Percentiles rank a stretch among this genome's conserved stretches.
phyloP scores from a whole-genome alignment of 2,329 filamentous ascomycete genomes.

The Cercospora sp. region DNA sequence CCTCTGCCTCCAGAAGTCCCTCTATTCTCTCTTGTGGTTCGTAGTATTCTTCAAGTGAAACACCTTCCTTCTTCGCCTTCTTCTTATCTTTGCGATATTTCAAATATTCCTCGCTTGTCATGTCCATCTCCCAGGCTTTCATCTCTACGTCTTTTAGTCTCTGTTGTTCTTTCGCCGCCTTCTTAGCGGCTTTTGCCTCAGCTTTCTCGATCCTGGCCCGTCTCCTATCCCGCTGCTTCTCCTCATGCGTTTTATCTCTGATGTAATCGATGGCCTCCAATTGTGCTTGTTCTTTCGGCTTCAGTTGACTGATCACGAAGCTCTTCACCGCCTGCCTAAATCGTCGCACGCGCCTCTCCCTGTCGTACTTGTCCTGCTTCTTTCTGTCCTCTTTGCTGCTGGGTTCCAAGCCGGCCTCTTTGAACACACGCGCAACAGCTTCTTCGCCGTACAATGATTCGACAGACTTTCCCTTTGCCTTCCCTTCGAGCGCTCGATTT shows the following conservation, averaged over 20 bases:
- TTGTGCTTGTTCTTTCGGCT: slow-evolving; percentile 13
- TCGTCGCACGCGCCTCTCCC: slow-evolving; percentile 22
- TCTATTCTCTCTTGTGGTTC: not conserved
- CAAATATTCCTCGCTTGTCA: slow-evolving; percentile 42
- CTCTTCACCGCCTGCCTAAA: slow-evolving; percentile 25
- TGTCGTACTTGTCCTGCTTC: slow-evolving; percentile 20
- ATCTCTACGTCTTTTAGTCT: slow-evolving; percentile 18
- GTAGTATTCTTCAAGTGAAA: not conserved
- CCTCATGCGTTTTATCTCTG: slow-evolving; percentile 1
- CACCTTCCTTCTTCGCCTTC: not conserved
- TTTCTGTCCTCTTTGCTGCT: slow-evolving; percentile 1
- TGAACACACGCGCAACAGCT: slow-evolving; percentile 15
- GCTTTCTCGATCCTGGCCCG: slow-evolving; percentile 10
- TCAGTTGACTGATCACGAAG: slow-evolving; percentile 21
- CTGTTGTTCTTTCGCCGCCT: slow-evolving; percentile 22
- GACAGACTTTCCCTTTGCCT: slow-evolving; percentile 11
- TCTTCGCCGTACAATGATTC: slow-evolving; percentile 12
- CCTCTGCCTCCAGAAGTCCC: too few species aligned
- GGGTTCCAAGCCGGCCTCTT: slow-evolving; percentile 9
- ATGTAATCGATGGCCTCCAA: not conserved
- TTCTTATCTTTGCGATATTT: slow-evolving; percentile 27
- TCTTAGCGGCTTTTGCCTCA: slow-evolving; percentile 19
- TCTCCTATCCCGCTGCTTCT: slow-evolving; percentile 10
- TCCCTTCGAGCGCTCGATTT: not conserved
- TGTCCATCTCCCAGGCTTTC: slow-evolving; percentile 41